Conservation (phyloP, 306 rosid species). For the Rosa chinensis region DNA sequence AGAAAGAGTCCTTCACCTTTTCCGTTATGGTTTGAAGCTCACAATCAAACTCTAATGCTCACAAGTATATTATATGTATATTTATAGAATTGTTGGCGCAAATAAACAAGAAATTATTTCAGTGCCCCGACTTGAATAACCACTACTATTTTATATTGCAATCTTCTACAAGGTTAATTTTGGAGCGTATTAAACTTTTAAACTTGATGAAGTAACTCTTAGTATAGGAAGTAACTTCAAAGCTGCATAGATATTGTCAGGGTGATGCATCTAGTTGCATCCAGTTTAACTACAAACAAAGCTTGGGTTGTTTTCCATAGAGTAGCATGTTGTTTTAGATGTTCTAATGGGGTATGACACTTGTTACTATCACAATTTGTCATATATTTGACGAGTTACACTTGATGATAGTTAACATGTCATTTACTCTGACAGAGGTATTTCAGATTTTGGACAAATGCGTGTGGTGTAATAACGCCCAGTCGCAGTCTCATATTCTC, state of each 20-base stretch:
- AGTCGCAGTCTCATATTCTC: slow-evolving; percentile 3
- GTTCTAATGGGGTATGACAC: background rate
- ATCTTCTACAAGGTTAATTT: too few species aligned
- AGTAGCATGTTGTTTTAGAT: background rate
- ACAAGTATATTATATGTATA: too few species aligned
- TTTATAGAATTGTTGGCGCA: too few species aligned
- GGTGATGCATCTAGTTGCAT: background rate
- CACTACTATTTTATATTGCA: too few species aligned
- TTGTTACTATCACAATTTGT: background rate
- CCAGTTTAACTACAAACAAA: background rate
- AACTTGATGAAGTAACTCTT: background rate
- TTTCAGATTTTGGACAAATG: background rate
- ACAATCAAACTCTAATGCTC: too few species aligned
- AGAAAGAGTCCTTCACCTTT: too few species aligned
- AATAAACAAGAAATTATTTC: too few species aligned
- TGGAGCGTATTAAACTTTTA: background rate
- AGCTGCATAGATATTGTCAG: background rate
- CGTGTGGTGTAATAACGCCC: background rate
- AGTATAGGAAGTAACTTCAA: background rate
- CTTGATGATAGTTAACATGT: background rate
- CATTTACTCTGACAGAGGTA: slow-evolving; percentile 8
- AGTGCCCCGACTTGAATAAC: too few species aligned
- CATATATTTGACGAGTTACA: background rate
- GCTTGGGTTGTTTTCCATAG: background rate
- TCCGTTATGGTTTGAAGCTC: too few species aligned